Percentiles rank a stretch among this genome's conserved stretches.
Conservation (phyloP, 2,329 filamentous ascomycete species). For the Neoascochyta sp. region DNA sequence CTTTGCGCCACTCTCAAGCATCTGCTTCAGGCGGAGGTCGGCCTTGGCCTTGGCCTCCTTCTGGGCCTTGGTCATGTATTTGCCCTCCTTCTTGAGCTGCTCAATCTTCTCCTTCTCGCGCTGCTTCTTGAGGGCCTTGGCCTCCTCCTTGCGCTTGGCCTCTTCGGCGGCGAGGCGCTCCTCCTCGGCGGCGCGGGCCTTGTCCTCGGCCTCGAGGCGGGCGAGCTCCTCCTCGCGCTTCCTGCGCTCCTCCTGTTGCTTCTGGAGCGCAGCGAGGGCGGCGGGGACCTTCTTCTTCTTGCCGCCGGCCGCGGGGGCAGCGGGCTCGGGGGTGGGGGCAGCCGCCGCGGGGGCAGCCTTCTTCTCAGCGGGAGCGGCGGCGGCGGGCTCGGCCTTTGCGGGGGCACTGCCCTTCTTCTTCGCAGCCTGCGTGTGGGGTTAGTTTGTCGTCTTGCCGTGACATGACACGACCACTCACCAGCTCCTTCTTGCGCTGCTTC, state of each 20-base stretch:
- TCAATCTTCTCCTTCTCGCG: conserved; percentile 83
- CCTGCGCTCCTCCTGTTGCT: conserved; percentile 76
- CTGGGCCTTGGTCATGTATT: conserved; percentile 81
- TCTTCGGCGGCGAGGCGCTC: conserved; percentile 66
- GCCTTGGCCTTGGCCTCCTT: conserved; percentile 76
- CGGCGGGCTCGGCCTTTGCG: conserved; percentile 40
- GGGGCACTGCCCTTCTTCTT: conserved; percentile 58
- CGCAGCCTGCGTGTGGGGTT: conserved; percentile 42
- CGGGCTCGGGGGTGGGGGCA: conserved; percentile 28
- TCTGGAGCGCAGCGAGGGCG: conserved; percentile 68
- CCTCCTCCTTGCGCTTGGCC: conserved; percentile 65
- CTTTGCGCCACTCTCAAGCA: conserved; percentile 71
- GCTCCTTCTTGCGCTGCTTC: conserved; percentile 97
- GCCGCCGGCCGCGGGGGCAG: conserved; percentile 46
- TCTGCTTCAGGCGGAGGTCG: conserved; percentile 77
- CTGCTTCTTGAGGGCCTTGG: conserved; percentile 74
- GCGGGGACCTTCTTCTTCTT: conserved; percentile 90
- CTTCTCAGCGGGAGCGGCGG: conserved; percentile 31
- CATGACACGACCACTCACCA: conserved; percentile 55
- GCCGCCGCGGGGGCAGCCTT: conserved; percentile 36
- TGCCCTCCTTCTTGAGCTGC: conserved; percentile 82
- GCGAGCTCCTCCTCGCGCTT: conserved; percentile 62
- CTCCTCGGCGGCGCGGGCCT: conserved; percentile 61
- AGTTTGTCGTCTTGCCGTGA: conserved; percentile 4
- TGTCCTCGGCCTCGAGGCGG: conserved; percentile 58